Base-by-base conservation (phyloP, 2,329 filamentous ascomycete genomes). In the Lasiodiplodia citricola region DNA sequence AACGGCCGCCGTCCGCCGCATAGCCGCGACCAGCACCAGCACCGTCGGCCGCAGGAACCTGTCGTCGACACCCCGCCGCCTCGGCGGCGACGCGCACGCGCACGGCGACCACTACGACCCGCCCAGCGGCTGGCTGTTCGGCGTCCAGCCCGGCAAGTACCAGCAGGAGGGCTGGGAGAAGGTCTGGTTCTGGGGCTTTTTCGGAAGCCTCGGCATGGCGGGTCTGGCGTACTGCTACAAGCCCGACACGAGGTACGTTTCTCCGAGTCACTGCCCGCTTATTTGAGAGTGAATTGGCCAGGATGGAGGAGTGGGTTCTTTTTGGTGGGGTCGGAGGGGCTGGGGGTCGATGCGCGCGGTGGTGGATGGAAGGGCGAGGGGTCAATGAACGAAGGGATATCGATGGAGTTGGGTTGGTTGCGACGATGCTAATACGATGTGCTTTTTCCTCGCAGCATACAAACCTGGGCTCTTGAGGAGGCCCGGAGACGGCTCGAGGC, bases 381-480 rank as follows among this genome's bases (percentile, higher is more conserved):
- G 16, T 23, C 56, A 51, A 23, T 37, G 18, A n/a, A 47, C 5
- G 21, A 44, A 11, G 38, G 35, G 23, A 4, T 23, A n/a, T 35
- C 14, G 23, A 28, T 21, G 41, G 31, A 28, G 28, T 41, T 11
- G n/a, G 16, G 14, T n/a, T 57, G 37, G 10, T n/a, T 57, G 37
- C n/a, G 35, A 11, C 72, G 56, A 31, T 2, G 47, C 47, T 51
- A 21, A 64, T 21, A 44, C 37, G 25, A 35, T n/a, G 28, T 23
- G 35, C 35, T 64, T 21, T 47, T 47, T n/a, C 10, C 44, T 47
- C 69, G 70, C 76, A 99, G 96, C 81, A 97, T 99, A 89, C 96
- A 98, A 86, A 98, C 95, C 67, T 99, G 96, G 96, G 96, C 96
- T 71, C 89, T 99, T 54, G 96, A 99, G 84, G 96, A 99, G 85